These are phyloP conservation scores for Garcileccinum viscosum DNA, from an alignment of 1,284 basidiomycete genomes.

Conservation along the genomic window DNA sequence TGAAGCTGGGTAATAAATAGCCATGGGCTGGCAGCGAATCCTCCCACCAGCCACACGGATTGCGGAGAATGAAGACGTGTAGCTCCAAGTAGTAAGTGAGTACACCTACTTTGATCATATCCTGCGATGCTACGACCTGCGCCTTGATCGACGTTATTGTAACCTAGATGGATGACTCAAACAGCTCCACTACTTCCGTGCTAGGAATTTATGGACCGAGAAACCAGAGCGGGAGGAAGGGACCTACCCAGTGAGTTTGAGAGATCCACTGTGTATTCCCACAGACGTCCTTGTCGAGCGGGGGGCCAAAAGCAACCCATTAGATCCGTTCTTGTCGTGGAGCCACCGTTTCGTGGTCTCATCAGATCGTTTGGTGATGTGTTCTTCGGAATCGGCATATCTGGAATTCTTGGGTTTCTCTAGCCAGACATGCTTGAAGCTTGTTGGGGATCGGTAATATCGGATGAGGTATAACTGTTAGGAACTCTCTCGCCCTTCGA, in stretches of 20 bases:
- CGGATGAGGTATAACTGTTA: conserved; percentile 54
- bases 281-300: conserved; percentile 75
- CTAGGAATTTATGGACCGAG: conserved; percentile 37
- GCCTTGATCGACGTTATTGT: conserved; percentile 71
- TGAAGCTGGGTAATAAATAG: conserved; percentile 76
- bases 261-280: conserved; percentile 72
- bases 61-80: conserved; percentile 30
- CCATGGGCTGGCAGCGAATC: conserved; percentile 81
- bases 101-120: conserved; percentile 62
- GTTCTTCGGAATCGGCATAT: conserved; percentile 73
- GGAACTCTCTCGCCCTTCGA: conserved; percentile 68
- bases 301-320: conserved; percentile 78
- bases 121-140: conserved; percentile 70
- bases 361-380: conserved; percentile 75
- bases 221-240: conserved; percentile 10
- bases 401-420: conserved; percentile 73
- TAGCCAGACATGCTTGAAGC: conserved; percentile 34
- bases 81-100: neutral
- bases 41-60: conserved; percentile 81
- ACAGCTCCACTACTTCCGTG: conserved; percentile 69
- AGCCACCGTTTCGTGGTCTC: conserved; percentile 82
- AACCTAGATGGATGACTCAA: conserved; percentile 78
- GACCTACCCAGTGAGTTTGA: conserved; percentile 71
- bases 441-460: neutral
- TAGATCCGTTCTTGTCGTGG: conserved; percentile 69